Evolutionary conservation across 2,329 filamentous ascomycete genomes (phyloP).

Genomic region (Aspergillus sp.): DNA sequence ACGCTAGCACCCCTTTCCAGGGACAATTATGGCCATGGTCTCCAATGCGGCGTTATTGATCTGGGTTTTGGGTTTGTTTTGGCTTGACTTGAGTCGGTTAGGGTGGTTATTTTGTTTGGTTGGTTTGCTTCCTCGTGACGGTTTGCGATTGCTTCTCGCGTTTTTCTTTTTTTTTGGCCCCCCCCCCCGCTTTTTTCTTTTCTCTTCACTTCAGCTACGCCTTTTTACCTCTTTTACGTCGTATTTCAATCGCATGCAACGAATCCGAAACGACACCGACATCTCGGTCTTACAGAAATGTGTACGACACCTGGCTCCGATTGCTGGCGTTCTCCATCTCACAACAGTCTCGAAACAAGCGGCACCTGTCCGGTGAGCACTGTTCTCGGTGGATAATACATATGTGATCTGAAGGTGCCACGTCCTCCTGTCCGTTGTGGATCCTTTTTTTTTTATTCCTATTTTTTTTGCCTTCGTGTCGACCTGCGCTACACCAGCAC

Average conservation of each 20-base stretch:
- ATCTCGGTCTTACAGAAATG: constrained; percentile 14
- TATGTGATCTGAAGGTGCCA: not conserved
- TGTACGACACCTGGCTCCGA: constrained; percentile 4
- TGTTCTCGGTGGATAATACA: not conserved
- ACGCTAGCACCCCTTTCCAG: constrained; percentile 14
- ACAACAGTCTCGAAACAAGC: not conserved
- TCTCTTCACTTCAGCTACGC: not conserved
- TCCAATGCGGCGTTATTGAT: constrained; percentile 6
- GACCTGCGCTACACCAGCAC: not conserved
- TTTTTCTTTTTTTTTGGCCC: constrained; percentile 6
- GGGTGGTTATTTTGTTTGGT: constrained; percentile 4
- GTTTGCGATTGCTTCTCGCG: constrained; percentile 2
- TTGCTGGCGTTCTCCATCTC: constrained; percentile 2
- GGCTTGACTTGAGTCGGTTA: constrained; percentile 4
- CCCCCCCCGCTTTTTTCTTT: not conserved
- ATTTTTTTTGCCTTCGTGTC: not conserved
- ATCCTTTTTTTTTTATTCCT: not conserved
- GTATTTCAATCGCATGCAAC: constrained; percentile 6
- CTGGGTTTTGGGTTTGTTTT: constrained; percentile 6
- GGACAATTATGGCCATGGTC: constrained; percentile 18
- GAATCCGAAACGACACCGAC: constrained; percentile 17
- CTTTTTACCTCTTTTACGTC: constrained; percentile 1
- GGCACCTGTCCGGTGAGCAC: not conserved
- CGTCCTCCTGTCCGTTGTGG: not conserved
- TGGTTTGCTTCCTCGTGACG: constrained; percentile 5